A percentile compares a stretch with the other conserved stretches of the same genome.
phyloP scores from a whole-genome alignment of 2,329 filamentous ascomycete species.

The Ceratocystis eucalypticola region DNA sequence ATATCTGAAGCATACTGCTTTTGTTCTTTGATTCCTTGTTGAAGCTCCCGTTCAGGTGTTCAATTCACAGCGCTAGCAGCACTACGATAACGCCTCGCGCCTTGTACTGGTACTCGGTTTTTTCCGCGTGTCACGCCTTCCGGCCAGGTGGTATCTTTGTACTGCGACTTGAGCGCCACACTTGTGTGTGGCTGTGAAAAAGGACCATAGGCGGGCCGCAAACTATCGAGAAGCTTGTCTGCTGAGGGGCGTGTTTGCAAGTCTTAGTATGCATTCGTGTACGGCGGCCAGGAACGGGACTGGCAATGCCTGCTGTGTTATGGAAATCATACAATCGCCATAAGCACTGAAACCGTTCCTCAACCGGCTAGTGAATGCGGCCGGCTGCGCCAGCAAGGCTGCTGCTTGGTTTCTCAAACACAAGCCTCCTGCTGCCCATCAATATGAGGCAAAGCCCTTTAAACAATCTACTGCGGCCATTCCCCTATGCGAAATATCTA shows the following conservation, averaged over 20 bases:
- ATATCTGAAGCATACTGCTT: too few species aligned
- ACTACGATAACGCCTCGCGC: neutral
- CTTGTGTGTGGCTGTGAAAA: neutral
- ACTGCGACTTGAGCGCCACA: neutral
- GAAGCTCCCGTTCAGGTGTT: too few species aligned
- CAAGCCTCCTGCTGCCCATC: too few species aligned
- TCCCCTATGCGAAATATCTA: neutral
- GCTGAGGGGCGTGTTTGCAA: neutral
- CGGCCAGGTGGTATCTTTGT: neutral
- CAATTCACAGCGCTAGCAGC: too few species aligned
- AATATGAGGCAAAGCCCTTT: too few species aligned
- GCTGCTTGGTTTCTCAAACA: too few species aligned
- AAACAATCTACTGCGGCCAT: neutral
- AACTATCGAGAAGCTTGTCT: neutral
- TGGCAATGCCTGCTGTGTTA: neutral
- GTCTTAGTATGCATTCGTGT: neutral
- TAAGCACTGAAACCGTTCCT: neutral
- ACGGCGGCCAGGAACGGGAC: neutral
- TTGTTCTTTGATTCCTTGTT: too few species aligned
- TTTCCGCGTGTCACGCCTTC: neutral
- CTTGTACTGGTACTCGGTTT: neutral
- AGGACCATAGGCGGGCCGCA: neutral
- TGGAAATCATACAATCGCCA: neutral
- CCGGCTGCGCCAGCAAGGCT: too few species aligned
- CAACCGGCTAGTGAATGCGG: neutral